Evolutionary conservation across 2,329 filamentous ascomycete species (phyloP).

Genomic region (Cytospora chrysosperma): DNA sequence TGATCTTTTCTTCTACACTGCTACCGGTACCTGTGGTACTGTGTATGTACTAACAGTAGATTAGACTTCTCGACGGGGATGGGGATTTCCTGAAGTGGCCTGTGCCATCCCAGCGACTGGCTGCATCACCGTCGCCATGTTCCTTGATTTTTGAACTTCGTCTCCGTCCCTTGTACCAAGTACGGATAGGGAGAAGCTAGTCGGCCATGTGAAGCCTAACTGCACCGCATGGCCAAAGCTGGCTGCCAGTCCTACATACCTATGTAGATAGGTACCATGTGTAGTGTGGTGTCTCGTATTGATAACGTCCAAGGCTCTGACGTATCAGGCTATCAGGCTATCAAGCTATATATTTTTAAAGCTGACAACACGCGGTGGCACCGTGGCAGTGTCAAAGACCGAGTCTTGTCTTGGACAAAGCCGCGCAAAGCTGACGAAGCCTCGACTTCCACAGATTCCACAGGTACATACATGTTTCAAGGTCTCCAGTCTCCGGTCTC

Average conservation of each 20-base stretch:
- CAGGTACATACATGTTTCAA: neutral
- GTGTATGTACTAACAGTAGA: no score
- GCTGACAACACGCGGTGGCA: neutral
- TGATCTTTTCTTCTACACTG: no score
- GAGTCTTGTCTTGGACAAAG: neutral
- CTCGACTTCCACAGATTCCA: neutral
- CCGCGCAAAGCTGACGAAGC: neutral
- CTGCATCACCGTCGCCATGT: neutral
- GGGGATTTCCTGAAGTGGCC: no score
- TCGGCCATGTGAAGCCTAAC: neutral
- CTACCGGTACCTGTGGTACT: no score
- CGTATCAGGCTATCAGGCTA: neutral
- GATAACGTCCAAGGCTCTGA: neutral
- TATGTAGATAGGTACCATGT: no score
- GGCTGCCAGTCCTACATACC: neutral
- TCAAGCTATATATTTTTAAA: neutral
- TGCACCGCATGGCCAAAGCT: neutral
- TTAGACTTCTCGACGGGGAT: no score
- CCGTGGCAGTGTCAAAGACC: neutral
- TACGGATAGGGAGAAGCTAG: no score
- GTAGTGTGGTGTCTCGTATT: neutral
- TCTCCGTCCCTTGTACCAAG: neutral
- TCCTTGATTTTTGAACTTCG: neutral
- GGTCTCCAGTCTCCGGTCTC: neutral
- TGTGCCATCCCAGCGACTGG: neutral